Conservation (phyloP, 305 asterid species). For the Fraxinus floribunda region DNA sequence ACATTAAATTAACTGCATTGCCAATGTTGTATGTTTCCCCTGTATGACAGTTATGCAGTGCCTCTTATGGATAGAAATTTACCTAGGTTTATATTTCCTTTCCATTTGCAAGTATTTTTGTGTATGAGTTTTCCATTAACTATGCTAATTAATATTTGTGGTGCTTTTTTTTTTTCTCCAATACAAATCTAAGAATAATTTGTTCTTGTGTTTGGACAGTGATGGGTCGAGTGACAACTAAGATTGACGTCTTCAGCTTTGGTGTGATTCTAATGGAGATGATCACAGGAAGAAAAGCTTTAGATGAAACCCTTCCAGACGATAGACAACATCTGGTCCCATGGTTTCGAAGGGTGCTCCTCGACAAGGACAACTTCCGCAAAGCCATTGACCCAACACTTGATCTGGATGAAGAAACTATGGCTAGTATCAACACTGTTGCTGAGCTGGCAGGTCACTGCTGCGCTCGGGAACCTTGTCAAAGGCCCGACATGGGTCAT, state of each 20-base stretch:
- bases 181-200: background rate
- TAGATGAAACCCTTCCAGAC: constrained; percentile 71
- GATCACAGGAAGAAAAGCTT: constrained; percentile 76
- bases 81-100: background rate
- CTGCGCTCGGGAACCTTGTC: constrained; percentile 78
- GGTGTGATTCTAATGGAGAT: constrained; percentile 94
- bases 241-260: constrained; percentile 84
- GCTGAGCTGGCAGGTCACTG: constrained; percentile 96
- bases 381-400: constrained; percentile 68
- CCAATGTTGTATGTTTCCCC: background rate
- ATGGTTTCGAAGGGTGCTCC: constrained; percentile 81
- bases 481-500: constrained; percentile 94
- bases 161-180: background rate
- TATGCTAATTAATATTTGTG: background rate
- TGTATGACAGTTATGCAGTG: background rate
- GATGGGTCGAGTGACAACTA: constrained; percentile 90
- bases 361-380: constrained; percentile 58
- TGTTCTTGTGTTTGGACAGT: constrained; percentile 41
- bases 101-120: background rate
- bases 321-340: constrained; percentile 86
- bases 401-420: constrained; percentile 62
- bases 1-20: background rate
- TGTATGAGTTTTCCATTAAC: background rate
- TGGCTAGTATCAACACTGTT: constrained; percentile 60
- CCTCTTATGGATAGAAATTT: background rate